Evolutionary conservation across 2,329 filamentous ascomycete species (phyloP).

Genomic region (Colletotrichum truncatum): DNA sequence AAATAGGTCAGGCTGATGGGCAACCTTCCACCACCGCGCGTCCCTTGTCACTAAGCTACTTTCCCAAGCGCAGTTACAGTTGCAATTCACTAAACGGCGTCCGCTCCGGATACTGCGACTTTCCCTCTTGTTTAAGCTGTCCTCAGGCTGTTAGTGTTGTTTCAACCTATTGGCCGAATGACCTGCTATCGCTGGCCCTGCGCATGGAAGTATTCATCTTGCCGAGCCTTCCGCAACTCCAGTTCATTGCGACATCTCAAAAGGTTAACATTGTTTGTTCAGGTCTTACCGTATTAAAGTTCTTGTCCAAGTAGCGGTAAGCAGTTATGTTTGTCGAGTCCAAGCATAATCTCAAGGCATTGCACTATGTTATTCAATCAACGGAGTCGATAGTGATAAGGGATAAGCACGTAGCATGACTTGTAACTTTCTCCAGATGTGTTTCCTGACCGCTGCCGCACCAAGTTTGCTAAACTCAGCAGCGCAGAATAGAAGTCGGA

Average conservation of each 20-base stretch:
- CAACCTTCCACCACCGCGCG: background rate
- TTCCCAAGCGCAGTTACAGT: background rate
- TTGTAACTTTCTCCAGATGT: too few relatives aligned
- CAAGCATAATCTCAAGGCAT: too few relatives aligned
- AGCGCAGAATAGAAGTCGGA: background rate
- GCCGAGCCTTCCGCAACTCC: constrained; percentile 17
- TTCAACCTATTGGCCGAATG: background rate
- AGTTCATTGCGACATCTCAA: background rate
- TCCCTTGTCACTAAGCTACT: background rate
- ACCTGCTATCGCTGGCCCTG: background rate
- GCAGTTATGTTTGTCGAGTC: too few relatives aligned
- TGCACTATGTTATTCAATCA: too few relatives aligned
- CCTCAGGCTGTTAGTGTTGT: constrained; percentile 10
- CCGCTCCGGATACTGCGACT: background rate
- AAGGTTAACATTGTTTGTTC: too few relatives aligned
- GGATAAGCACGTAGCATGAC: too few relatives aligned
- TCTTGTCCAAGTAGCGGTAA: too few relatives aligned
- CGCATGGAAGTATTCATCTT: constrained; percentile 2
- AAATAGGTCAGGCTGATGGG: constrained; percentile 15
- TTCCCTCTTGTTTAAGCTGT: background rate
- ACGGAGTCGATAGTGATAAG: too few relatives aligned
- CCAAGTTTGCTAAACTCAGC: too few relatives aligned
- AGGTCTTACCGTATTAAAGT: too few relatives aligned
- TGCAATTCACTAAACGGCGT: background rate
- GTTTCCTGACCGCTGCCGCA: background rate